phyloP scores from a whole-genome alignment of 768 basidiomycete species.

The Phaffia australis region DNA sequence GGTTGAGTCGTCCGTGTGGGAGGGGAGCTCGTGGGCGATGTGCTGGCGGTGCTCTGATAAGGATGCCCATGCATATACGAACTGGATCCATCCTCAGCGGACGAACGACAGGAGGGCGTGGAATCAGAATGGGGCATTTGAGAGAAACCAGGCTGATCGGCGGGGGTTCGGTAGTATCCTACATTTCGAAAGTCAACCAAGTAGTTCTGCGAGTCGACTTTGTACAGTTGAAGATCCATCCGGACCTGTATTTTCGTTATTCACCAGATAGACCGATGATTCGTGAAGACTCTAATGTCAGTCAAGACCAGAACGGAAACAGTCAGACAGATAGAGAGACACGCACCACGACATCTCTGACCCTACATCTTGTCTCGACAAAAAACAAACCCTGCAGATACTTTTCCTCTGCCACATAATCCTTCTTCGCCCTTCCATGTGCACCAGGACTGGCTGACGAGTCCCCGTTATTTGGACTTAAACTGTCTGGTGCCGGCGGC shows the following conservation, averaged over 20 bases:
- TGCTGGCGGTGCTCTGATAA: not conserved
- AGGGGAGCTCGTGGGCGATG: conserved; percentile 10
- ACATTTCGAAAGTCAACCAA: conserved; percentile 98
- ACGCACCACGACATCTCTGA: conserved; percentile 82
- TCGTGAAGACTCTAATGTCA: conserved; percentile 9
- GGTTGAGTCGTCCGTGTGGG: conserved; percentile 6
- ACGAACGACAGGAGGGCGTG: conserved; percentile 31
- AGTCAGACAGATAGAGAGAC: not conserved
- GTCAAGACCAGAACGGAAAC: conserved; percentile 12
- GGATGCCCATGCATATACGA: not conserved
- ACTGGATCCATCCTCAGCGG: not conserved
- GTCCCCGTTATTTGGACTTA: conserved; percentile 50
- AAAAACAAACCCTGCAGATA: conserved; percentile 58
- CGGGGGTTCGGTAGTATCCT: conserved; percentile 56
- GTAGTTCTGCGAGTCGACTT: conserved; percentile 91
- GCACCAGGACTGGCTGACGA: conserved; percentile 45
- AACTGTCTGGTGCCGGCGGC: conserved; percentile 43
- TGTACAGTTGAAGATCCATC: conserved; percentile 95
- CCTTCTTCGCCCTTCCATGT: conserved; percentile 40
- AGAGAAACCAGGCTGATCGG: conserved; percentile 45
- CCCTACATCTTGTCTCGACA: conserved; percentile 81
- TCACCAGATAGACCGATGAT: too few relatives aligned
- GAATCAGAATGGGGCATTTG: conserved; percentile 43
- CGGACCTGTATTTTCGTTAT: conserved; percentile 50
- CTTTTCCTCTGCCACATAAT: conserved; percentile 38